Evolutionary conservation across 371 early-diverging fungal species (phyloP).

Genomic region (Mucor racemosus): DNA sequence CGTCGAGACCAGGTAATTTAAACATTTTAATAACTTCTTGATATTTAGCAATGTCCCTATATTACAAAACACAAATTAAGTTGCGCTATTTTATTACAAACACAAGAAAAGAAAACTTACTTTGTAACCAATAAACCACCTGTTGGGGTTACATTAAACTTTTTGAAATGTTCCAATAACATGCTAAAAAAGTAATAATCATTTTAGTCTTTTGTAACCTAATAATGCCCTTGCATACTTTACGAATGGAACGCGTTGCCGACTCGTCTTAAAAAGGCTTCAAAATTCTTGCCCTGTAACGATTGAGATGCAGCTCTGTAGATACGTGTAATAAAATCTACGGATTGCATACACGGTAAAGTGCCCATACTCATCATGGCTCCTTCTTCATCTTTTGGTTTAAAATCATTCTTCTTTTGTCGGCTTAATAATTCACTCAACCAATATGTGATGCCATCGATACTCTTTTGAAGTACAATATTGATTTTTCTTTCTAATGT

Average conservation of each 20-base stretch:
- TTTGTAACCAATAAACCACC: slow-evolving; percentile 89
- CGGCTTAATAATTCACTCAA: slow-evolving; percentile 61
- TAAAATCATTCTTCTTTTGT: slow-evolving; percentile 78
- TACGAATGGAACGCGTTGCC: slow-evolving; percentile 74
- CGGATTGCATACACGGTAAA: slow-evolving; percentile 73
- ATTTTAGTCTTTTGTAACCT: background rate
- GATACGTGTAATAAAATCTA: slow-evolving; percentile 70
- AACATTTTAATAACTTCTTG: slow-evolving; percentile 83
- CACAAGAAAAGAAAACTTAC: slow-evolving; percentile 49
- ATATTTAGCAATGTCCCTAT: slow-evolving; percentile 91
- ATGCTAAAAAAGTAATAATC: slow-evolving; percentile 49
- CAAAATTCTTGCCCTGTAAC: slow-evolving; percentile 83
- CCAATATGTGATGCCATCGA: slow-evolving; percentile 65
- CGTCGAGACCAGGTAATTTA: slow-evolving; percentile 75
- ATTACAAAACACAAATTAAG: background rate
- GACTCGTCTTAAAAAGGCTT: slow-evolving; percentile 76
- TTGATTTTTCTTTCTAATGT: slow-evolving; percentile 81
- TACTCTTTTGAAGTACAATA: slow-evolving; percentile 74
- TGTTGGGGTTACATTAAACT: slow-evolving; percentile 78
- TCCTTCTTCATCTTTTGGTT: slow-evolving; percentile 84
- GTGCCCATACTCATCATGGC: slow-evolving; percentile 78
- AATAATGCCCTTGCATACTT: background rate
- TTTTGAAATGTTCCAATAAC: slow-evolving; percentile 91
- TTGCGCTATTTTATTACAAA: background rate
- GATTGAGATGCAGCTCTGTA: slow-evolving; percentile 59